Conservation (phyloP, 2,329 filamentous ascomycete genomes). For the Phaeoacremonium minimum region DNA sequence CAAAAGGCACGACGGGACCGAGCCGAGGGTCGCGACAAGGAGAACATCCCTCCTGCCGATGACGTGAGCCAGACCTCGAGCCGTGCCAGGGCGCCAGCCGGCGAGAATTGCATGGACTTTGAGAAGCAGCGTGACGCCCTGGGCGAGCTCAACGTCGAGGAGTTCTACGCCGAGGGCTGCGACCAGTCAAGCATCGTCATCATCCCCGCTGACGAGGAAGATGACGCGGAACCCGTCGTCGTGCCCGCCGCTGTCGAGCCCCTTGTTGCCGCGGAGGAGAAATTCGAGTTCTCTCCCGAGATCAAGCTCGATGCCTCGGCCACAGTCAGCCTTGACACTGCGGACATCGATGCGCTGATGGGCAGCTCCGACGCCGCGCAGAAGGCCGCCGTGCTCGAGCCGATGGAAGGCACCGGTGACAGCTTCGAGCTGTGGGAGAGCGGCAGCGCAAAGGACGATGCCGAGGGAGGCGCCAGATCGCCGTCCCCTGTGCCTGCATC, state of each 20-base stretch:
- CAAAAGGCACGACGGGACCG: constrained; percentile 46
- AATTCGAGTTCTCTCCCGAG: constrained; percentile 20
- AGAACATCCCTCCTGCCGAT: constrained; percentile 79
- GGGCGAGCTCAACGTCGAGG: constrained; percentile 61
- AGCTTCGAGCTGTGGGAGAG: constrained; percentile 70
- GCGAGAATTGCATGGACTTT: constrained; percentile 42
- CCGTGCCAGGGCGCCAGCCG: constrained; percentile 24
- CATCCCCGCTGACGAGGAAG: constrained; percentile 56
- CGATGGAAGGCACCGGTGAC: constrained; percentile 55
- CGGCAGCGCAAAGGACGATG: constrained; percentile 57
- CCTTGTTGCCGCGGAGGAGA: constrained; percentile 7
- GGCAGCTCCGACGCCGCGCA: constrained; percentile 27
- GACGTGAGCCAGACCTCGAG: constrained; percentile 56
- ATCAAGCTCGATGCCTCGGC: too few relatives aligned
- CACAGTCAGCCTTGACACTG: constrained; percentile 11
- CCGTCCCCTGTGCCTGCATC: constrained; percentile 6
- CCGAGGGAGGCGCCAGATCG: constrained; percentile 19
- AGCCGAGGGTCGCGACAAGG: constrained; percentile 71
- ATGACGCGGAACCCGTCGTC: constrained; percentile 10
- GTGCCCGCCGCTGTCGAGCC: constrained; percentile 11
- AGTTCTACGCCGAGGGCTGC: constrained; percentile 65
- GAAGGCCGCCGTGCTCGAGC: constrained; percentile 44
- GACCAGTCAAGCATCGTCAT: constrained; percentile 59
- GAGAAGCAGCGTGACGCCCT: constrained; percentile 63
- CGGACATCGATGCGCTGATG: constrained; percentile 32